These are phyloP conservation scores for Candida orba DNA, from an alignment of 805 yeast genomes.

Conservation along the genomic window DNA sequence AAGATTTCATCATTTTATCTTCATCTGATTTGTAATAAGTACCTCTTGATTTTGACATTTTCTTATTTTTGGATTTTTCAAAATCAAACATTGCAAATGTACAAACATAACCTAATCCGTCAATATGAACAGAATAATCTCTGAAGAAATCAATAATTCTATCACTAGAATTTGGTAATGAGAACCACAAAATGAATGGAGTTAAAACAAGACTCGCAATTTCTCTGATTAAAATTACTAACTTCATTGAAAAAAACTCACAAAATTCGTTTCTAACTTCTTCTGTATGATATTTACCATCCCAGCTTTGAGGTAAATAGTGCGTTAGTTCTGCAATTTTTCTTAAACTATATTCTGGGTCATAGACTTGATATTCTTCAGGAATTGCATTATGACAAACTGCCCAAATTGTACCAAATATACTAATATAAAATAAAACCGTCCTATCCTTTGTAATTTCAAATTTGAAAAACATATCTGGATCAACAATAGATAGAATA, in stretches of 20 bases:
- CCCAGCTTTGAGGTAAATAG: conserved; percentile 84
- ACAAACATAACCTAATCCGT: conserved; percentile 92
- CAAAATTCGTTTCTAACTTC: conserved; percentile 81
- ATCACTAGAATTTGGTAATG: conserved; percentile 66
- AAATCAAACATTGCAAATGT: conserved; percentile 89
- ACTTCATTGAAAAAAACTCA: conserved; percentile 63
- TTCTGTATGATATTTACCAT: conserved; percentile 75
- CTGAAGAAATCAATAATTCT: conserved; percentile 84
- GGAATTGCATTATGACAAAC: conserved; percentile 66
- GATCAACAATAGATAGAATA: conserved; percentile 68
- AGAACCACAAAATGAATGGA: conserved; percentile 85
- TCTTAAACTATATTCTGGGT: conserved; percentile 81
- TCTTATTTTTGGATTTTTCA: conserved; percentile 47
- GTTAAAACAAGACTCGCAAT: conserved; percentile 74
- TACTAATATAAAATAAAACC: conserved; percentile 78
- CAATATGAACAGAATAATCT: conserved; percentile 83
- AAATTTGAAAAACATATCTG: conserved; percentile 84
- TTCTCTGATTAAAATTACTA: conserved; percentile 68
- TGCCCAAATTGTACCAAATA: conserved; percentile 86
- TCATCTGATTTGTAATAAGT: conserved; percentile 40
- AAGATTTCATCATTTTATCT: conserved; percentile 90
- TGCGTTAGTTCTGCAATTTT: conserved; percentile 85
- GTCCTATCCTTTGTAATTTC: conserved; percentile 79
- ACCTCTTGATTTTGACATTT: conserved; percentile 22
- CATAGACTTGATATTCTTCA: conserved; percentile 66